These are phyloP conservation scores for Metschnikowia aberdeeniae DNA, from an alignment of 805 yeast genomes.

Conservation along the genomic window DNA sequence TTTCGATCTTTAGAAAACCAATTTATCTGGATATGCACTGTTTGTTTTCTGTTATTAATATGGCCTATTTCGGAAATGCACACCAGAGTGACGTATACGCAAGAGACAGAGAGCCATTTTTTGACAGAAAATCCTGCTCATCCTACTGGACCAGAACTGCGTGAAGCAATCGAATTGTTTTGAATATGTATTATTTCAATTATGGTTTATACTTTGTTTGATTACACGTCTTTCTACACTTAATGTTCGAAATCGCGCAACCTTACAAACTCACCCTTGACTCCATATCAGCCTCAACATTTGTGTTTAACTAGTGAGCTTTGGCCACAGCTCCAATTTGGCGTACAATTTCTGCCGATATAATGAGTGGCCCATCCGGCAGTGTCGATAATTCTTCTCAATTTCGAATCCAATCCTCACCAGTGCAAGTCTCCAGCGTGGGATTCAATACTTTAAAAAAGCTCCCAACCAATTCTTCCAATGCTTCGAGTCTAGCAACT, in stretches of 20 bases:
- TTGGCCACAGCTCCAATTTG: no score
- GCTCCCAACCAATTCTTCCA: slow-evolving; percentile 11
- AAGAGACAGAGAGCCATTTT: no score
- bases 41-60: slow-evolving; percentile 16
- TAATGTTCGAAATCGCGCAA: no score
- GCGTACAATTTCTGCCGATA: background rate
- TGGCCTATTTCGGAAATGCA: slow-evolving; percentile 19
- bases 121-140: no score
- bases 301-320: no score
- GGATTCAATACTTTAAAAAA: slow-evolving; percentile 14
- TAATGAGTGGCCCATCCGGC: background rate
- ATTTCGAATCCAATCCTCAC: background rate
- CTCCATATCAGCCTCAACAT: no score
- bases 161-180: no score
- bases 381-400: background rate
- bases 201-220: no score
- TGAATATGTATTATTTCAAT: no score
- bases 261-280: no score
- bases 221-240: no score
- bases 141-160: no score
- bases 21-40: background rate
- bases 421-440: slow-evolving; percentile 13
- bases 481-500: slow-evolving; percentile 7
- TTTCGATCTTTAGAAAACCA: background rate
- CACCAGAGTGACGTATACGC: background rate